These are phyloP conservation scores for Papilionanthe hybrid DNA, from an alignment of 116 monocot species.

Conservation along the genomic window DNA sequence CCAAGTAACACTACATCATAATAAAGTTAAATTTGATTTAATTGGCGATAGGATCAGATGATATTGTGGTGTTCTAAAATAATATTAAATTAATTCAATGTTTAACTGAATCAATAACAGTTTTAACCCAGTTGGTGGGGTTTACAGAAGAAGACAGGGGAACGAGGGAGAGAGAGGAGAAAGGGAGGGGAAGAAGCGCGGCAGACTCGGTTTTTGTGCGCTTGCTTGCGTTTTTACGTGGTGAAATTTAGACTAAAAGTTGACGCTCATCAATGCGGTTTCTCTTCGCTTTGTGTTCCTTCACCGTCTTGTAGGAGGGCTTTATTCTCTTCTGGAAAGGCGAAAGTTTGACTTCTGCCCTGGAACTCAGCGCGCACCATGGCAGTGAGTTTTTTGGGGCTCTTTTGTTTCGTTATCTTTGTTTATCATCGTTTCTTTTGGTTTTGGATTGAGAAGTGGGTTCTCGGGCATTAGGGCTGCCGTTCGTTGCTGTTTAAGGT, in stretches of 20 bases:
- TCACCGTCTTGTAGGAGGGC: neutral
- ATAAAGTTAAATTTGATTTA: too few species aligned
- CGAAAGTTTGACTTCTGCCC: neutral
- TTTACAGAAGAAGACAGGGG: too few species aligned
- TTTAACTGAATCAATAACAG: too few species aligned
- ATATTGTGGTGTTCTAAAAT: too few species aligned
- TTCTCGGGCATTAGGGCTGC: neutral
- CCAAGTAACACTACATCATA: too few species aligned
- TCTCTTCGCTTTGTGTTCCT: neutral
- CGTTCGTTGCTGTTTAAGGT: neutral
- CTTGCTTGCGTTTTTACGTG: neutral
- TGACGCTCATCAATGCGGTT: neutral
- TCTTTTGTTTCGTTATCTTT: neutral
- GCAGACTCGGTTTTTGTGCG: neutral
- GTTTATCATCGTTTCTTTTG: neutral
- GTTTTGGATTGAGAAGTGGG: neutral
- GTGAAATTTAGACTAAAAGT: neutral
- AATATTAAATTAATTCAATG: too few species aligned
- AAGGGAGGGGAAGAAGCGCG: neutral
- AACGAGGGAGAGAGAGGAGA: neutral
- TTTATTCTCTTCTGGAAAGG: neutral
- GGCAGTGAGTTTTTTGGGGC: constrained; percentile 7
- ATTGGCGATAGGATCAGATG: too few species aligned
- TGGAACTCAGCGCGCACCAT: neutral
- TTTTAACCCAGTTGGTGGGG: too few species aligned